Percentiles rank a stretch among this genome's conserved stretches.
Evolutionary conservation across 164 flowering plant genomes (phyloP).

Genomic region (Chimonanthus salicifolius): DNA sequence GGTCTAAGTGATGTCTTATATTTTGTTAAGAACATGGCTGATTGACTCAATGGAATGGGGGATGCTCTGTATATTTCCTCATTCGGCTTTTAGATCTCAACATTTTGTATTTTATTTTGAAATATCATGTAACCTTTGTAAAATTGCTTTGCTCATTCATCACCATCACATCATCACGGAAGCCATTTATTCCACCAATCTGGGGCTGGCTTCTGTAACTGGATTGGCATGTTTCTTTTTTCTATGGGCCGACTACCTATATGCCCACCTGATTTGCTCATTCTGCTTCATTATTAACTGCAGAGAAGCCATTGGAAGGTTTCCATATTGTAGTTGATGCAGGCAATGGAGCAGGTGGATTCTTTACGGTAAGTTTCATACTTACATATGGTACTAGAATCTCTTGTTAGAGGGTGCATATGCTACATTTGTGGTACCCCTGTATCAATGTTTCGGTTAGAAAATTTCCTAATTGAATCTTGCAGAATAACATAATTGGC

Average conservation of each 20-base stretch:
- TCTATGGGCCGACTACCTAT: no score
- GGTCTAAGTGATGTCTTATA: background rate
- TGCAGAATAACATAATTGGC: background rate
- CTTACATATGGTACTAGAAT: background rate
- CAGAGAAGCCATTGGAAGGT: constrained; percentile 96
- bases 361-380: constrained; percentile 67
- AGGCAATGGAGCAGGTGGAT: constrained; percentile 99
- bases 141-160: background rate
- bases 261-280: background rate
- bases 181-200: constrained; percentile 35
- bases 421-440: background rate
- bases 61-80: background rate
- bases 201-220: no score
- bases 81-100: background rate
- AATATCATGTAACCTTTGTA: background rate
- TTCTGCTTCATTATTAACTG: constrained; percentile 9
- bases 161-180: constrained; percentile 41
- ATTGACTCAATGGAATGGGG: background rate
- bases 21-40: background rate
- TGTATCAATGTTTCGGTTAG: background rate
- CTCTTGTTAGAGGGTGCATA: background rate
- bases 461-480: background rate
- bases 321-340: constrained; percentile 98
- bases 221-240: no score
- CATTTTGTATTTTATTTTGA: background rate